Percentiles rank a stretch among this genome's conserved stretches.
These are phyloP conservation scores for Penicillium sp. DNA, from an alignment of 2,329 filamentous ascomycete species.

Conservation along the genomic window DNA sequence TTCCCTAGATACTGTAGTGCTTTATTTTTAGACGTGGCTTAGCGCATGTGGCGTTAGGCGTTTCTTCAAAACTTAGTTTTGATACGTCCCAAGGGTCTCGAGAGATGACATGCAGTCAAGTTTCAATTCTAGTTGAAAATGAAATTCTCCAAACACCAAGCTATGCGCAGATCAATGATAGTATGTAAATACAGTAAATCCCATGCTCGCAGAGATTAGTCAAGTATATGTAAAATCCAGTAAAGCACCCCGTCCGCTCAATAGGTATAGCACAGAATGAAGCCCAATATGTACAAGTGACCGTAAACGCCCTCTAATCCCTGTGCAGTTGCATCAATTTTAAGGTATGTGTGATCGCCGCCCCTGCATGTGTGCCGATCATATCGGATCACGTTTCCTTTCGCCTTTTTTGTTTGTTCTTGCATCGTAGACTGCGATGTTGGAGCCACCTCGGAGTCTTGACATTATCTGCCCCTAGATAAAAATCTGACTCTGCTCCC, in stretches of 20 bases:
- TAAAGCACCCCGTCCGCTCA: not conserved
- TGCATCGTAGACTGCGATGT: not conserved
- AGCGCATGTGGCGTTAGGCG: constrained; percentile 1
- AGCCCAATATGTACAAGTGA: not conserved
- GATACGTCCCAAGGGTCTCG: not conserved
- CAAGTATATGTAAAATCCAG: not conserved
- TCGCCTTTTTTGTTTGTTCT: not conserved
- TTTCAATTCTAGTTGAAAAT: not conserved
- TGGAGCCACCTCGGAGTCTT: not conserved
- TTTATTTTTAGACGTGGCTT: constrained; percentile 7
- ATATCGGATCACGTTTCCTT: not conserved
- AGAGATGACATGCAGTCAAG: not conserved
- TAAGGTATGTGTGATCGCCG: constrained; percentile 7
- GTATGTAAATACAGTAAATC: not conserved
- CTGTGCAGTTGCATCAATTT: not conserved
- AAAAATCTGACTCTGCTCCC: constrained; percentile 12
- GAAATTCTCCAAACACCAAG: constrained; percentile 15
- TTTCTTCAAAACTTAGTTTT: not conserved
- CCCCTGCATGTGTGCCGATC: not conserved
- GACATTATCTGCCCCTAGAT: constrained; percentile 5
- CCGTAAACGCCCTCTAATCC: constrained; percentile 2
- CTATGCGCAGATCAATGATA: constrained; percentile 15
- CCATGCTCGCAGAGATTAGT: not conserved
- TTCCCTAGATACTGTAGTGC: not conserved
- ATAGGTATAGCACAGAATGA: constrained; percentile 4